Evolutionary conservation across 2,329 filamentous ascomycete genomes (phyloP).

Genomic region (Phialophora verrucosa): DNA sequence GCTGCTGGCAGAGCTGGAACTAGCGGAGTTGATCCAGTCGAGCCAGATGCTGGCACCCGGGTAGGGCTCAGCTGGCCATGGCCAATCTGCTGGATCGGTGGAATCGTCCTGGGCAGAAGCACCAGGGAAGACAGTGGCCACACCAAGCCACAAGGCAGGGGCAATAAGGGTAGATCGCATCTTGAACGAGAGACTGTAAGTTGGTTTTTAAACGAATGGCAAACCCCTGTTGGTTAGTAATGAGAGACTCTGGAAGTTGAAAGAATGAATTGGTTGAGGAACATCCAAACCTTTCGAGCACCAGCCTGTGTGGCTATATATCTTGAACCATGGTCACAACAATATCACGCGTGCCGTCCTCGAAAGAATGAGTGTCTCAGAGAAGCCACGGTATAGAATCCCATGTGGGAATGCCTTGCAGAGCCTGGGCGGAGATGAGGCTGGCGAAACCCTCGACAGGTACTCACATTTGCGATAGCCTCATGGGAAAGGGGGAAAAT

Average conservation of each 20-base stretch:
- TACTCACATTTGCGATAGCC: constrained; percentile 7
- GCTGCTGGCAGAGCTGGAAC: constrained; percentile 4
- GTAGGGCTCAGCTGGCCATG: constrained; percentile 21
- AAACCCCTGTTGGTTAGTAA: constrained; percentile 11
- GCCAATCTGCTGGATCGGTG: constrained; percentile 9
- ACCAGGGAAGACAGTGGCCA: constrained; percentile 25
- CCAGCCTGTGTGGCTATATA: constrained; percentile 22
- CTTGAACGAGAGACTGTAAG: constrained; percentile 12
- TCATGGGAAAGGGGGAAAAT: constrained; percentile 8
- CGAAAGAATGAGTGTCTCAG: constrained; percentile 27
- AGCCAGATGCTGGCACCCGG: constrained; percentile 25
- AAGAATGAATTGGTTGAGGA: constrained; percentile 26
- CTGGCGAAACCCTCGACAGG: constrained; percentile 3
- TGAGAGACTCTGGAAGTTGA: constrained; percentile 24
- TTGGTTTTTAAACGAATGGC: constrained; percentile 30
- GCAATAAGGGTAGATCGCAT: constrained; percentile 35
- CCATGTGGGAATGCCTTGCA: constrained; percentile 25
- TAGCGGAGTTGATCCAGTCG: constrained; percentile 25
- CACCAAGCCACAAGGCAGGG: constrained; percentile 28
- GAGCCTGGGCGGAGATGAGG: constrained; percentile 17
- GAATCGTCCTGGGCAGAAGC: constrained; percentile 19
- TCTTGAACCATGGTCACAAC: constrained; percentile 2
- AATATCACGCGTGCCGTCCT: constrained; percentile 6
- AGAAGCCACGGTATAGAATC: constrained; percentile 21
- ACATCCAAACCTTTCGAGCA: not conserved